phyloP scores from a whole-genome alignment of 257 asterid genomes.

The Apocynum venetum region DNA sequence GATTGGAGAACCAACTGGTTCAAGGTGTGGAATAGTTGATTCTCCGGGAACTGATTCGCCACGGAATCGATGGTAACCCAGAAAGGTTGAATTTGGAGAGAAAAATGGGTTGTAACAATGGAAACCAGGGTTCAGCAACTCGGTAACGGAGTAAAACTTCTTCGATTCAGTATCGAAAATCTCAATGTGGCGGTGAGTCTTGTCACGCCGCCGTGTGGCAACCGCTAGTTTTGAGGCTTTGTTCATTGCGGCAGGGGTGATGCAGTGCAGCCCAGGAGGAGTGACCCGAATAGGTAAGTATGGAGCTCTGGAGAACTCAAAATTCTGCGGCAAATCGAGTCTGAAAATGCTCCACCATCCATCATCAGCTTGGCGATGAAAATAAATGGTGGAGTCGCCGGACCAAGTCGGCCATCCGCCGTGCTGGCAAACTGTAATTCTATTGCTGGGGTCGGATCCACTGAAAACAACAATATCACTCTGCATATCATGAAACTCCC shows the following conservation, averaged over 20 bases:
- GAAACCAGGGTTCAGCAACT: slow-evolving; percentile 44
- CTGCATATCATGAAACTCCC: slow-evolving; percentile 56
- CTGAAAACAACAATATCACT: slow-evolving; percentile 62
- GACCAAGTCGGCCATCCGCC: slow-evolving; percentile 88
- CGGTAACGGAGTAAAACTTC: slow-evolving; percentile 52
- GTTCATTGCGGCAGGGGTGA: slow-evolving; percentile 64
- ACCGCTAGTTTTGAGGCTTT: slow-evolving; percentile 35
- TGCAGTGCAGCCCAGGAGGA: slow-evolving; percentile 74
- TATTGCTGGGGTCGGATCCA: slow-evolving; percentile 40
- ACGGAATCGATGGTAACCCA: slow-evolving; percentile 71
- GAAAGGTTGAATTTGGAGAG: slow-evolving; percentile 36
- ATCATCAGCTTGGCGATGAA: slow-evolving; percentile 69
- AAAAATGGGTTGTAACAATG: slow-evolving; percentile 86
- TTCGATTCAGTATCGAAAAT: slow-evolving; percentile 43
- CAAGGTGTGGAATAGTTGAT: slow-evolving; percentile 47
- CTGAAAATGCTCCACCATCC: slow-evolving; percentile 92
- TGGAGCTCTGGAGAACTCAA: slow-evolving; percentile 13
- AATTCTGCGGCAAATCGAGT: slow-evolving; percentile 35
- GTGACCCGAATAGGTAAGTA: slow-evolving; percentile 55
- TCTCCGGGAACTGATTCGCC: slow-evolving; percentile 46
- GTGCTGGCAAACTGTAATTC: slow-evolving; percentile 40
- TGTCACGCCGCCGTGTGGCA: slow-evolving; percentile 74
- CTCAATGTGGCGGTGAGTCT: slow-evolving; percentile 60
- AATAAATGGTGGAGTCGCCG: slow-evolving; percentile 57
- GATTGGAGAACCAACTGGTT: slow-evolving; percentile 42